Evolutionary conservation across 2,329 filamentous ascomycete genomes (phyloP), one percentile per base, ranked within the genome.

Genomic region (Diaporthe batatas): DNA sequence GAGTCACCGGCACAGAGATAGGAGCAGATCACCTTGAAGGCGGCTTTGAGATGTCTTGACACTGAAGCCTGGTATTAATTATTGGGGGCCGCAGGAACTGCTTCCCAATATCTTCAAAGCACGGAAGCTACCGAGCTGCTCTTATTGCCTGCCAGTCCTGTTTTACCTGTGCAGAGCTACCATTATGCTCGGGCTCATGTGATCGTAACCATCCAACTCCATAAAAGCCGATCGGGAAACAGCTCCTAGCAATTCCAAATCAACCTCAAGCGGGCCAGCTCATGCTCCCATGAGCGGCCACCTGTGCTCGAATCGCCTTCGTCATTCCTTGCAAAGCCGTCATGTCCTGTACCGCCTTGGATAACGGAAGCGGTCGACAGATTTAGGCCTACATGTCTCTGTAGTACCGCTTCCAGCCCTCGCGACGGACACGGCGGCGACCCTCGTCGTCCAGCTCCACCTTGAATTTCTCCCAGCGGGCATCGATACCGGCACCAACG

Each of bases 391-490:
- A 67, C 47, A 39, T 75, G 58, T 73, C 74, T 47, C 53, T 72
- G 68, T 95, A 83, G 83, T 95, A 96, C 77, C 91, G 88, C 82
- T 94, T 96, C 94, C 94, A 97, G 2, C 93, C 94, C 78, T 95
- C 92, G 75, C 93, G 87, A 39, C 90, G 83, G 75, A 93, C 90
- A 68, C 89, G 85, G 57, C 91, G 87, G 76, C 89, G 90, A 12
- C 93, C 93, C 75, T 93, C 91, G 29, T 91, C 88, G 18, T 88
- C 89, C 71, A 92, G 88, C n/a, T 87, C 87, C 68, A 97, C 85
- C 25, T 91, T 85, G 78, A 97, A 98, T 74, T 93, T 95, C 84
- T 98, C 95, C 94, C 95, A 98, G 67, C 93, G 88, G 21, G 93
- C 93, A 79, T 96, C 93, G 73, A 89, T 87, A 0, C 95, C 95